Base-by-base conservation (phyloP, 495 filamentous ascomycete genomes). In the Xylaria nigripes region DNA sequence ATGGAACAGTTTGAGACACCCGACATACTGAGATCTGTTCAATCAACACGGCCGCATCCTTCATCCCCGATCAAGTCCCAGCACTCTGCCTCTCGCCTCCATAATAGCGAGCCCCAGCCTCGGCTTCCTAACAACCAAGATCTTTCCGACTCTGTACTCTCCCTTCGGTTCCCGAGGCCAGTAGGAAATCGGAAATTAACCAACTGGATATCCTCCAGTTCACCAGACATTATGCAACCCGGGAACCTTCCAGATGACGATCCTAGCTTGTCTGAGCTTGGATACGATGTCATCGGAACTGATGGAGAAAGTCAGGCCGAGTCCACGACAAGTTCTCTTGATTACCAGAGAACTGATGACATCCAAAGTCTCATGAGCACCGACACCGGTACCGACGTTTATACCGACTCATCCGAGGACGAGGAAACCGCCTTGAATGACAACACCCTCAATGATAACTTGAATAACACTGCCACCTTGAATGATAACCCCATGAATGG, bases 241-340 rank as follows among this genome's bases (percentile, higher is more conserved):
- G 64, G 68, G 51, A 72, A 45, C 53, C 64, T 74, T 48, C 52
- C 52, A 32, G 69, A 68, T 34, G 72, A 72, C 25, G 70, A 73
- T 30, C 64, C 65, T 51, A 75, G 63, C 59, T 67, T 83, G 36
- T 69, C 73, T 56, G 80, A 82, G 57, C 81, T 80, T 55, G 68
- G 78, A 43, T 84, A 80, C 58, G 79, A 81, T 45, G 70, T 83
- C 41, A 74, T 84, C 61, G 76, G 65, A 57, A 70, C 66, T 55
- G 60, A 76, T 46, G 75, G 74, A 48, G 79, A 80, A 55, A 79
- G 77, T 45, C 61, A 68, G 22, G 70, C 68, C 44, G 66, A 67
- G 56, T 69, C 67, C 9, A 56, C 48, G 2, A 61, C 74, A 23
- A 70, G 76, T 48, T 83, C 80, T 6, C 72, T 79, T 40, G 70